Percentiles rank a stretch among this genome's conserved stretches.
phyloP scores from a whole-genome alignment of 2,329 filamentous ascomycete species.

The Microsporum canis region DNA sequence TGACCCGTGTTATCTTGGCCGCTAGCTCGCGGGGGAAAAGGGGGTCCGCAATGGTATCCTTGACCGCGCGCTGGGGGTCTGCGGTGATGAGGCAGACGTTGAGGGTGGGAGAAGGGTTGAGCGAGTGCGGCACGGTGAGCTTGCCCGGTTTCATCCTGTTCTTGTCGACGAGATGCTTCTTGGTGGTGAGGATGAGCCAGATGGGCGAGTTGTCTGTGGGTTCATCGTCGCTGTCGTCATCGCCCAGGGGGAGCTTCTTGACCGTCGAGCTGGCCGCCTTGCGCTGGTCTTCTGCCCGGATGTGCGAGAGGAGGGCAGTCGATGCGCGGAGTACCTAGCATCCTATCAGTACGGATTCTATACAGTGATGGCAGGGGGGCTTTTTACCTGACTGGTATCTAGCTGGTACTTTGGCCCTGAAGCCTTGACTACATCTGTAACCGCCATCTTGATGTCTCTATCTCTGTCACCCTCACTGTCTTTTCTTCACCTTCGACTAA shows the following conservation, averaged over 20 bases:
- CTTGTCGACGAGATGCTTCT: conserved; percentile 60
- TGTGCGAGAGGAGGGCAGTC: conserved; percentile 47
- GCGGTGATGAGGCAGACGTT: conserved; percentile 81
- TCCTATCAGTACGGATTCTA: background rate
- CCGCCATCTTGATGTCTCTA: conserved; percentile 26
- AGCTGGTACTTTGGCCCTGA: conserved; percentile 39
- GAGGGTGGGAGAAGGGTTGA: conserved; percentile 54
- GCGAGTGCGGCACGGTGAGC: conserved; percentile 64
- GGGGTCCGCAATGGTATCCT: conserved; percentile 68
- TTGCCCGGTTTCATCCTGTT: conserved; percentile 72
- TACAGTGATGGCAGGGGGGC: background rate
- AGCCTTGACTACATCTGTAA: conserved; percentile 32
- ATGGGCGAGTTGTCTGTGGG: conserved; percentile 43
- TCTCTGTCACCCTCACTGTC: background rate
- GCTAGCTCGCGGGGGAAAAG: conserved; percentile 57
- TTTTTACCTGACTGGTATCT: conserved; percentile 35
- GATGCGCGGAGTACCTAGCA: conserved; percentile 47
- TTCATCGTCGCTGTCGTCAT: conserved; percentile 34
- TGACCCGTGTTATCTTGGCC: conserved; percentile 60
- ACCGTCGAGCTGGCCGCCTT: conserved; percentile 41
- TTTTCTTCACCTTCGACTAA: background rate
- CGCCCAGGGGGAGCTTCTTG: conserved; percentile 43
- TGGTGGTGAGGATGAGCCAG: conserved; percentile 53
- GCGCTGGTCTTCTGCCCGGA: conserved; percentile 40
- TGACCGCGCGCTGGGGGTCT: conserved; percentile 73